phyloP scores from a whole-genome alignment of 768 basidiomycete genomes.

The Suillus placidus region DNA sequence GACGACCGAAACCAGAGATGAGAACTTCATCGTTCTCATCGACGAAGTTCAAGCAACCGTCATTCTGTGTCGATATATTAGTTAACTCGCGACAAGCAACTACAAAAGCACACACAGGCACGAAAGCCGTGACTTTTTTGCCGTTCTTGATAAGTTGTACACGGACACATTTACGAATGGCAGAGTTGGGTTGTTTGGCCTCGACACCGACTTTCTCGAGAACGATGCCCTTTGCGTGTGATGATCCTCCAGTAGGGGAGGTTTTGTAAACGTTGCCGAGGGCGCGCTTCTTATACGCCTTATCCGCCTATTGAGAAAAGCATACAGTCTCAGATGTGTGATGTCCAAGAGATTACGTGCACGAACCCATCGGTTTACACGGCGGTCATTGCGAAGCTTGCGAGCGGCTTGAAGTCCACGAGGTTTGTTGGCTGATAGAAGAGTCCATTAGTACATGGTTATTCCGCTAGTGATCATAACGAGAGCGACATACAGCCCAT shows the following conservation, averaged over 20 bases:
- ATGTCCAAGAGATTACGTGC: conserved; percentile 12
- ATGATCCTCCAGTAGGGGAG: conserved; percentile 98
- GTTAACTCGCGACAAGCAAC: neutral
- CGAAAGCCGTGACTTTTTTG: conserved; percentile 99
- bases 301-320: conserved; percentile 74
- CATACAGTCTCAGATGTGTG: conserved; percentile 18
- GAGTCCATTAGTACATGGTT: neutral
- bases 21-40: conserved; percentile 99
- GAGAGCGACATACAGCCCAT: conserved; percentile 78
- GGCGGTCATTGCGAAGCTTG: conserved; percentile 92
- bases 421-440: conserved; percentile 87
- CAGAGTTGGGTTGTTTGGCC: conserved; percentile 99
- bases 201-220: conserved; percentile 99
- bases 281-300: conserved; percentile 98
- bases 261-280: conserved; percentile 99
- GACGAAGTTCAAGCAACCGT: conserved; percentile 97
- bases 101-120: conserved; percentile 68
- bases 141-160: conserved; percentile 99
- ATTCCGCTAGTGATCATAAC: neutral
- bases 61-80: conserved; percentile 57
- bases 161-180: conserved; percentile 99
- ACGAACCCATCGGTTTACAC: conserved; percentile 96
- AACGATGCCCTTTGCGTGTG: conserved; percentile 99
- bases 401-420: conserved; percentile 98
- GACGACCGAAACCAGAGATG: conserved; percentile 99